A percentile compares a stretch with the other conserved stretches of the same genome.
Conservation (phyloP, 805 yeast species). For the Metschnikowia reukaufii region DNA sequence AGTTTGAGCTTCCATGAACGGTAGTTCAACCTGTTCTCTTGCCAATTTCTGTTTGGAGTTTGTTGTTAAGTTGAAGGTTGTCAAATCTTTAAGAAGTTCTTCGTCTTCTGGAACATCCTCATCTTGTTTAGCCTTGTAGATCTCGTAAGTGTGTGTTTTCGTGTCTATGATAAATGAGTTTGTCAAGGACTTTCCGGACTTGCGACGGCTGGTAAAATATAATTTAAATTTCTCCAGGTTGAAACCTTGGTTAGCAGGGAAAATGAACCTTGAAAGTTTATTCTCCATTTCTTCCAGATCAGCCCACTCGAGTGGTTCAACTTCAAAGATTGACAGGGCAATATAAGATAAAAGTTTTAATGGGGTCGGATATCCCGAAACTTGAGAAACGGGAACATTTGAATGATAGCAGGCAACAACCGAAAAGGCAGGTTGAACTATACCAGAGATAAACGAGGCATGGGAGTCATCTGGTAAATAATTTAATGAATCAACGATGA, state of each 20-base stretch:
- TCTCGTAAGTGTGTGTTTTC: slow-evolving; percentile 41
- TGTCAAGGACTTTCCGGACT: slow-evolving; percentile 75
- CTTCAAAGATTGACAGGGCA: slow-evolving; percentile 71
- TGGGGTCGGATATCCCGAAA: slow-evolving; percentile 52
- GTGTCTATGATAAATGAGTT: slow-evolving; percentile 57
- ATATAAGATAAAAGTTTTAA: slow-evolving; percentile 59
- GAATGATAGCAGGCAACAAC: slow-evolving; percentile 40
- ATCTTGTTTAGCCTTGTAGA: slow-evolving; percentile 24
- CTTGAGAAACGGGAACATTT: slow-evolving; percentile 40
- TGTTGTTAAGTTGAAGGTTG: slow-evolving; percentile 84
- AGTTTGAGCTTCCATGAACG: slow-evolving; percentile 87
- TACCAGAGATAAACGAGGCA: slow-evolving; percentile 48
- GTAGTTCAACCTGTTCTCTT: slow-evolving; percentile 81
- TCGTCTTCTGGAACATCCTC: slow-evolving; percentile 43
- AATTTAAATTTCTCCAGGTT: slow-evolving; percentile 50
- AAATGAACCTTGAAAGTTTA: slow-evolving; percentile 36
- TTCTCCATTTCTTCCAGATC: slow-evolving; percentile 48
- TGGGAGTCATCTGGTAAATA: slow-evolving; percentile 48
- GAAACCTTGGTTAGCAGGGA: slow-evolving; percentile 47
- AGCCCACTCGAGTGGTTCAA: slow-evolving; percentile 43
- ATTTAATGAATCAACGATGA: slow-evolving; percentile 70
- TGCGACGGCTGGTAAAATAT: slow-evolving; percentile 66
- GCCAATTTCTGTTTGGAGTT: slow-evolving; percentile 74
- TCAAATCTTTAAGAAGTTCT: slow-evolving; percentile 63
- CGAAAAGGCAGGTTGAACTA: slow-evolving; percentile 36